Percentiles rank a stretch among this genome's conserved stretches.
These are phyloP conservation scores for Apiospora koreana DNA, from an alignment of 2,329 filamentous ascomycete species.

Conservation along the genomic window DNA sequence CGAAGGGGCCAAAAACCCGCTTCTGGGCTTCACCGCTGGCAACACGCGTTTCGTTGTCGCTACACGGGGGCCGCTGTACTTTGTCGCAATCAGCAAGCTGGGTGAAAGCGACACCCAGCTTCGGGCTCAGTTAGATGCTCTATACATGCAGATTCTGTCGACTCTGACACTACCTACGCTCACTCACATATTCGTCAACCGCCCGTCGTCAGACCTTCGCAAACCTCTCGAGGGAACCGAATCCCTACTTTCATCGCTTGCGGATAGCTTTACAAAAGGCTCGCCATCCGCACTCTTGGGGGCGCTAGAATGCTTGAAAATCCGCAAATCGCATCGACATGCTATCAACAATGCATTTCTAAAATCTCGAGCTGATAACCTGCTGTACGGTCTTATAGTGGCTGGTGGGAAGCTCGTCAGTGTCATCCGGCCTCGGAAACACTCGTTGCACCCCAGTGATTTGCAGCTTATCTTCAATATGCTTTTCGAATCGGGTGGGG, in stretches of 20 bases:
- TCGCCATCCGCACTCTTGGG: slow-evolving; percentile 87
- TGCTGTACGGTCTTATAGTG: slow-evolving; percentile 92
- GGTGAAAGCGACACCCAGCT: slow-evolving; percentile 92
- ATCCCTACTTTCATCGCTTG: slow-evolving; percentile 83
- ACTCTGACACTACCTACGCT: slow-evolving; percentile 89
- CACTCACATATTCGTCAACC: slow-evolving; percentile 81
- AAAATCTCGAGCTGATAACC: slow-evolving; percentile 72
- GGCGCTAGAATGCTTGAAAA: slow-evolving; percentile 87
- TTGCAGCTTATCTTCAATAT: slow-evolving; percentile 98
- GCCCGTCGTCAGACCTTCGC: slow-evolving; percentile 91
- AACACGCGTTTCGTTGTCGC: slow-evolving; percentile 82
- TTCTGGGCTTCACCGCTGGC: slow-evolving; percentile 86
- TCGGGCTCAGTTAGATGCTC: slow-evolving; percentile 81
- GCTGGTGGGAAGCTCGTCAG: slow-evolving; percentile 92
- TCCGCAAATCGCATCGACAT: slow-evolving; percentile 84
- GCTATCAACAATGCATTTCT: slow-evolving; percentile 86
- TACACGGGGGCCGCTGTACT: slow-evolving; percentile 83
- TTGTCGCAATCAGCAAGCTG: slow-evolving; percentile 89
- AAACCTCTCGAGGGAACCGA: slow-evolving; percentile 91
- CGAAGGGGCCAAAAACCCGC: slow-evolving; percentile 73
- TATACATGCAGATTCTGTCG: slow-evolving; percentile 98
- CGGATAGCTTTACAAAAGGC: slow-evolving; percentile 91
- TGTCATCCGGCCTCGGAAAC: slow-evolving; percentile 89
- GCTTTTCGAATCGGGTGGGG: slow-evolving; percentile 92
- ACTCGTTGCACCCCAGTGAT: slow-evolving; percentile 93